These are phyloP conservation scores for Crithidia thermophila DNA, from an alignment of 208 protist genomes.

Conservation along the genomic window DNA sequence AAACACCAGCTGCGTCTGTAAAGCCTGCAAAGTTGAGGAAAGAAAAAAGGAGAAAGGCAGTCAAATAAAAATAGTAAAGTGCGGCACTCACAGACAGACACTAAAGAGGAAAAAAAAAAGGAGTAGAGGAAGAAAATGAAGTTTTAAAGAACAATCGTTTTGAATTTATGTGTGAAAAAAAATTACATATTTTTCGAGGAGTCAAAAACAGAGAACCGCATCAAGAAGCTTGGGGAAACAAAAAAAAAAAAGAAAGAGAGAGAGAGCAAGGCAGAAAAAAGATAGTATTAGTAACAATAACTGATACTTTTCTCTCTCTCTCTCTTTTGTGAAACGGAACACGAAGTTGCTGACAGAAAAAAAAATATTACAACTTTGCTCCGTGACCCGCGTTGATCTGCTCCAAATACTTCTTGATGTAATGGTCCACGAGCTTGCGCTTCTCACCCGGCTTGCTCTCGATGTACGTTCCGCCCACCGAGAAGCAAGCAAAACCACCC, in stretches of 20 bases:
- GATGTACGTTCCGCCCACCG: slow-evolving; percentile 32
- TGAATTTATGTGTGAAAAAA: too few relatives aligned
- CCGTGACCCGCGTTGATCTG: slow-evolving; percentile 13
- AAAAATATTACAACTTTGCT: slow-evolving; percentile 10
- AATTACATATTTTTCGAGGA: too few relatives aligned
- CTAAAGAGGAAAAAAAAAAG: neutral
- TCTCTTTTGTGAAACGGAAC: neutral
- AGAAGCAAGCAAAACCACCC: slow-evolving; percentile 31
- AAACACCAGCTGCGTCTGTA: too few relatives aligned
- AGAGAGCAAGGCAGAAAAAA: neutral
- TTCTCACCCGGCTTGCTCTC: slow-evolving; percentile 39
- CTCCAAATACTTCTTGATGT: slow-evolving; percentile 22
- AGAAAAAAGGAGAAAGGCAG: slow-evolving; percentile 11
- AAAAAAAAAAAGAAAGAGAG: slow-evolving; percentile 6
- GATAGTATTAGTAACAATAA: too few relatives aligned
- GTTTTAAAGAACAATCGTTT: slow-evolving; percentile 1
- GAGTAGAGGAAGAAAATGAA: neutral
- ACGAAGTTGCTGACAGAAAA: slow-evolving; percentile 17
- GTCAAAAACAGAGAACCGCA: too few relatives aligned
- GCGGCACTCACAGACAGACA: too few relatives aligned
- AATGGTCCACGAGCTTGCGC: slow-evolving; percentile 18
- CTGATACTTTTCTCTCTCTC: too few relatives aligned
- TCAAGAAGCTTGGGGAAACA: too few relatives aligned
- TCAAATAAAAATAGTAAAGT: slow-evolving; percentile 2
- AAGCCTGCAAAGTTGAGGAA: too few relatives aligned